phyloP scores from a whole-genome alignment of 2,329 filamentous ascomycete genomes.

The Pseudogymnoascus sp. region DNA sequence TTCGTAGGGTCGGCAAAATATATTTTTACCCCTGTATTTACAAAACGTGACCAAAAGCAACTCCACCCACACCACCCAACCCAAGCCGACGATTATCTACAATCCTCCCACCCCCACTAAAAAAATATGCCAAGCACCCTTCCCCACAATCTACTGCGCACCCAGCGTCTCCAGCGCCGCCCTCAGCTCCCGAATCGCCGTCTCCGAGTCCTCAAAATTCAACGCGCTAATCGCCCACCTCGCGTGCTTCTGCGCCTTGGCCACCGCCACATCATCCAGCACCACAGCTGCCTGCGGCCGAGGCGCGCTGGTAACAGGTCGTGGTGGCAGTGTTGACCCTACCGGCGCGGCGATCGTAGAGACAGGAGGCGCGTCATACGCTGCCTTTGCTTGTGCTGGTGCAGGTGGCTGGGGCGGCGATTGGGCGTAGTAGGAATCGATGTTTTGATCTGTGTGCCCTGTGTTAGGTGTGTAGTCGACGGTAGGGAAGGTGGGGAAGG shows the following conservation, averaged over 20 bases:
- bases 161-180: conserved; percentile 51
- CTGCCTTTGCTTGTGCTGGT: conserved; percentile 6
- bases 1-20: too few relatives aligned
- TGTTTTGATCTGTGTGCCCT: conserved; percentile 21
- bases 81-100: too few relatives aligned
- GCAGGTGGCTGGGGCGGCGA: conserved; percentile 23
- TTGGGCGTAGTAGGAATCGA: conserved; percentile 30
- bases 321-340: conserved; percentile 15
- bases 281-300: not conserved
- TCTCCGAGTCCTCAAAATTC: conserved; percentile 92
- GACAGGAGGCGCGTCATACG: not conserved
- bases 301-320: conserved; percentile 10
- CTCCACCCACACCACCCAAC: too few relatives aligned
- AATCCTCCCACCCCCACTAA: not conserved
- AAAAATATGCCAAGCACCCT: not conserved
- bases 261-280: conserved; percentile 61
- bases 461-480: conserved; percentile 28
- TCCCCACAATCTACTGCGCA: conserved; percentile 16
- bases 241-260: conserved; percentile 85
- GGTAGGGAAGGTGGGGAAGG: conserved; percentile 21
- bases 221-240: conserved; percentile 94
- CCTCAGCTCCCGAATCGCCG: conserved; percentile 76
- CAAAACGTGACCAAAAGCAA: too few relatives aligned
- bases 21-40: too few relatives aligned
- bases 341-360: conserved; percentile 19